Conservation (phyloP, 345 rosid species). For the Corymbia maculata region DNA sequence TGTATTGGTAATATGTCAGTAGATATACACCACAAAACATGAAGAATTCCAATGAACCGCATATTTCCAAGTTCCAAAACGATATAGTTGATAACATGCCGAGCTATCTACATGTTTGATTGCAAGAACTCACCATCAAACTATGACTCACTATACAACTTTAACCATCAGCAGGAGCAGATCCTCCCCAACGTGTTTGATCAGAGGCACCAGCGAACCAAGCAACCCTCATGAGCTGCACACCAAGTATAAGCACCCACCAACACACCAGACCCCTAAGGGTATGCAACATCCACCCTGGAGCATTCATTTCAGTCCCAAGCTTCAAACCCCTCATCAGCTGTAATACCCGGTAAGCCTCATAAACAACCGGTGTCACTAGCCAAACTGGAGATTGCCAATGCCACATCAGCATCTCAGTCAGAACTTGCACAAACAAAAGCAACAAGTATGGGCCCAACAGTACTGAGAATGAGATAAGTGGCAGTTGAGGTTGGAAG, state of each 20-base stretch:
- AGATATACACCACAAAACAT: not conserved
- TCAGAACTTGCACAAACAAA: conserved; percentile 67
- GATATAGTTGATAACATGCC: not conserved
- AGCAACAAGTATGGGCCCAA: conserved; percentile 80
- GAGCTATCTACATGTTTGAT: conserved; percentile 9
- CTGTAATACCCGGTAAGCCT: conserved; percentile 71
- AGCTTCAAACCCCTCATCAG: conserved; percentile 84
- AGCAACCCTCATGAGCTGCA: conserved; percentile 95
- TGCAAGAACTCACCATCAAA: not conserved
- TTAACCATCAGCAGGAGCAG: conserved; percentile 20
- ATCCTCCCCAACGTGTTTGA: conserved; percentile 8
- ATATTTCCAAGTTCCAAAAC: not conserved
- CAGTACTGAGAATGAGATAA: conserved; percentile 53
- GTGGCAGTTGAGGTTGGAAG: conserved; percentile 58
- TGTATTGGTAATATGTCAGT: not conserved
- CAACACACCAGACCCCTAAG: conserved; percentile 80
- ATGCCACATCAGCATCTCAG: conserved; percentile 86
- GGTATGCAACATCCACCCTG: conserved; percentile 72
- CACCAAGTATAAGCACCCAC: conserved; percentile 85
- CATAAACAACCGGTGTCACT: conserved; percentile 86
- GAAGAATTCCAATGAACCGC: not conserved
- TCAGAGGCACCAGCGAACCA: conserved; percentile 88
- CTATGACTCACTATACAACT: not conserved
- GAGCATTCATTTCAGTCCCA: conserved; percentile 61
- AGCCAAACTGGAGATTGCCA: conserved; percentile 95